Base-by-base conservation (phyloP, 2,329 filamentous ascomycete species). In the Penicillium fuscoglaucum region DNA sequence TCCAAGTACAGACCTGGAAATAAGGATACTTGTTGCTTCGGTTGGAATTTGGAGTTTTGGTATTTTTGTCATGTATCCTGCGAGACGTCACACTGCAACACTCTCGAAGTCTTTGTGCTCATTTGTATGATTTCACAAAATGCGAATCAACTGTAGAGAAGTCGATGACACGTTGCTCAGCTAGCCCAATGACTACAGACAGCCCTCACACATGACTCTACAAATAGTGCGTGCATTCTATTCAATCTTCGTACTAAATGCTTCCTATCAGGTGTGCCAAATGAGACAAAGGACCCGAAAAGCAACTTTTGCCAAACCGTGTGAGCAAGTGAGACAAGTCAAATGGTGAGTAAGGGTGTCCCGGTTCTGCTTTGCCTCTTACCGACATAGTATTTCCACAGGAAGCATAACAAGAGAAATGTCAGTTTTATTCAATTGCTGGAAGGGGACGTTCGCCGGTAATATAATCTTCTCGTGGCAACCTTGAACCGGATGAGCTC, bases 301-400 rank as follows among this genome's bases (percentile, higher is more conserved):
- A 35, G 8, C 37, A 31, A 43, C 24, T 5, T 59, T 47, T 24
- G 45, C 15, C 28, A 48, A 55, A 33, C 56, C 29, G 6, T 47
- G 43, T 3, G 47, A 60, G n/a, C 52, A 57, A 29, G 50, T 61
- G 1, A 33, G 59, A 35, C 41, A 33, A 17, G 35, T 47, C 19
- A 57, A 55, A 46, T 52, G 29, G 31, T 51, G 19, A 12, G n/a
- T 4, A 52, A 12, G 13, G 3, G 12, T 24, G 2, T 43, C 19
- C 40, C 21, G 10, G 2, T 41, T 44, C 51, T 19, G 3, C n/a
- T 39, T 39, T n/a, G 1, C n/a, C 12, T 26, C 21, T 15, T 29
- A 9, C 17, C 44, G 4, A 40, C 8, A 33, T 19, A 26, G 15
- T 21, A 45, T 39, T 12, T 13, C 29, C 17, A 1, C 10, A 61